Percentiles rank a stretch among this genome's conserved stretches.
These are phyloP conservation scores for Nannochloropsis oceanica DNA, from an alignment of 108 stramenopile genomes.

Conservation along the genomic window DNA sequence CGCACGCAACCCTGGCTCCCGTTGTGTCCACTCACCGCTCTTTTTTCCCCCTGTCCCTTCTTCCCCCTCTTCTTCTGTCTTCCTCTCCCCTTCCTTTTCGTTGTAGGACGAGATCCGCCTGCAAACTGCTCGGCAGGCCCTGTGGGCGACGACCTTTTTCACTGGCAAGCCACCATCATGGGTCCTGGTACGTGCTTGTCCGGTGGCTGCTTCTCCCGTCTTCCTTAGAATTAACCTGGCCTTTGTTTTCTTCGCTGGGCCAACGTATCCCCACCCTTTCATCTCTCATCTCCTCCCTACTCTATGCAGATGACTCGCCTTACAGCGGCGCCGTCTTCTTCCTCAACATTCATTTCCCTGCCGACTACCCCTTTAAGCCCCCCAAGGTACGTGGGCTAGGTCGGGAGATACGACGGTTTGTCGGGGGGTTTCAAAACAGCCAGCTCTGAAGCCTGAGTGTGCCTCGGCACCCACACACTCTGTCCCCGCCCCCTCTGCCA, in stretches of 20 bases:
- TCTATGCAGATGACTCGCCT: conserved; percentile 67
- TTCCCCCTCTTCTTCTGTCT: not conserved
- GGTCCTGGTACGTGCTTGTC: conserved; percentile 49
- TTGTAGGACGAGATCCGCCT: conserved; percentile 62
- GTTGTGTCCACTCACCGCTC: not conserved
- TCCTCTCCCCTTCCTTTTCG: not conserved
- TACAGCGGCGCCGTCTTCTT: conserved; percentile 93
- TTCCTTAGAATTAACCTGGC: no score
- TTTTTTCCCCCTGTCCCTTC: not conserved
- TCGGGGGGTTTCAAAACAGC: no score
- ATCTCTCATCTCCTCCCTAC: not conserved
- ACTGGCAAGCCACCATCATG: conserved; percentile 97
- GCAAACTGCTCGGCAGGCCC: conserved; percentile 98
- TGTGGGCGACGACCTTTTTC: conserved; percentile 95
- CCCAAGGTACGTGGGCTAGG: conserved; percentile 46
- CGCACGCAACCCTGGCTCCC: no score
- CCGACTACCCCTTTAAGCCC: conserved; percentile 91
- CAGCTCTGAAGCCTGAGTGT: no score
- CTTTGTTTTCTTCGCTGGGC: no score
- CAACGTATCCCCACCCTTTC: not conserved
- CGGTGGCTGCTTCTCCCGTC: no score
- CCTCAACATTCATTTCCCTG: conserved; percentile 89
- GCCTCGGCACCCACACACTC: not conserved
- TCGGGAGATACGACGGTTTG: no score
- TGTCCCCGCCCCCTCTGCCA: not conserved